Base-by-base conservation (phyloP, 345 rosid species). In the Populus euphratica region DNA sequence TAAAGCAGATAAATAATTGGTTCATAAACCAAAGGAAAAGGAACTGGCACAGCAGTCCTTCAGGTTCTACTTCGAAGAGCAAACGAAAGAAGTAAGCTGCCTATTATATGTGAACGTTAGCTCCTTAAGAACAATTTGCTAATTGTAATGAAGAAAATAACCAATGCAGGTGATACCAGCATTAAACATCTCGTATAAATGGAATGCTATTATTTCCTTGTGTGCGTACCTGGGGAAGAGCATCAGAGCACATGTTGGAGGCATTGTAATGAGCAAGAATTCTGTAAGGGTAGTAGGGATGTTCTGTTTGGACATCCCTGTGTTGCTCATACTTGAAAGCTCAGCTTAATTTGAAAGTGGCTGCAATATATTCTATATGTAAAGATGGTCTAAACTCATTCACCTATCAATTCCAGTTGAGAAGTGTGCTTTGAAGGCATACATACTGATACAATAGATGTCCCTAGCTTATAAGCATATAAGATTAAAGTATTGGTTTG, bases 1-100 rank as follows among this genome's bases (percentile, higher is more conserved):
- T 93, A 76, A 93, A 91, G 86, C 98, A 93, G 86, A 93, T 93
- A 41, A 93, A 93, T 74, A 93, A 93, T 76, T 93, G 97, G 95
- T 93, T 93, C 67, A 93, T 93, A 79, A 93, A 93, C 86, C 94
- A 93, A 83, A 87, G 98, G 73, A 93, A 93, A 85, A 91, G 96
- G 85, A 93, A 93, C 80, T 93, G 94, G 98, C 89, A 91, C 80
- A 87, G 85, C 78, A 93, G 85, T 81, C 82, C 93, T 29, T 88
- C 96, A 31, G 88, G 90, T 29, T 86, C 94, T 27, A 81, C 90
- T 3, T 62, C 81, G 56, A 93, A 90, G 89, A 87, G 85, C 90
- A 93, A 91, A 72, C 96, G 96, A 76, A 93, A 90, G 89, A 89
- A 88, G 96, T 93, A 91, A 70, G 82, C 63, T 33, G 59, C 63